phyloP scores from a whole-genome alignment of 2,329 filamentous ascomycete species.

The Tolypocladium amazonense region DNA sequence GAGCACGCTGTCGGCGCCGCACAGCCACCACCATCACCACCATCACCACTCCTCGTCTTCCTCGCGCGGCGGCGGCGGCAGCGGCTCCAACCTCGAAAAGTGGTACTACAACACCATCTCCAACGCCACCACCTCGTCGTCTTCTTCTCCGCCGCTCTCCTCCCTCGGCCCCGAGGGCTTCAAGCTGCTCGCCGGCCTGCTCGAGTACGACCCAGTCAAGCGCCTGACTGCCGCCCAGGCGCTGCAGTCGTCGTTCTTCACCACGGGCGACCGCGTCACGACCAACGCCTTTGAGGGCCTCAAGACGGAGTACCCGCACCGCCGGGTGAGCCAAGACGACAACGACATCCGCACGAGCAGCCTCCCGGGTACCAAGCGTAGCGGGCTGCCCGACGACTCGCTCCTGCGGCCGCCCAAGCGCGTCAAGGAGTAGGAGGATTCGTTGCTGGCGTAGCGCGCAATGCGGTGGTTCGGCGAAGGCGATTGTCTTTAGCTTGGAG shows the following conservation, averaged over 20 bases:
- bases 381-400: constrained; percentile 70
- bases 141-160: constrained; percentile 28
- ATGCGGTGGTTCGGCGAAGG: not conserved
- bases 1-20: constrained; percentile 38
- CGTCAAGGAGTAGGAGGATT: constrained; percentile 42
- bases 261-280: constrained; percentile 58
- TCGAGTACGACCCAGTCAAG: constrained; percentile 89
- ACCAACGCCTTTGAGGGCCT: constrained; percentile 86
- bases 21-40: constrained; percentile 16
- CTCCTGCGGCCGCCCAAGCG: constrained; percentile 54
- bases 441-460: not conserved
- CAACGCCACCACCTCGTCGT: constrained; percentile 29
- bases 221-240: constrained; percentile 80
- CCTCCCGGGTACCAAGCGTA: constrained; percentile 82
- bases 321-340: constrained; percentile 86
- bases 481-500: not conserved
- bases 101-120: constrained; percentile 69
- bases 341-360: constrained; percentile 91
- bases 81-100: constrained; percentile 53
- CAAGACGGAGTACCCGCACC: constrained; percentile 78
- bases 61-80: constrained; percentile 10
- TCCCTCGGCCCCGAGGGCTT: constrained; percentile 68
- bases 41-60: constrained; percentile 17
- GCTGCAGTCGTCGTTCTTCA: constrained; percentile 85
- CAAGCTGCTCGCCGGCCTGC: constrained; percentile 66